Conservation (phyloP, 306 rosid species). For the Quercus berberidifolia region DNA sequence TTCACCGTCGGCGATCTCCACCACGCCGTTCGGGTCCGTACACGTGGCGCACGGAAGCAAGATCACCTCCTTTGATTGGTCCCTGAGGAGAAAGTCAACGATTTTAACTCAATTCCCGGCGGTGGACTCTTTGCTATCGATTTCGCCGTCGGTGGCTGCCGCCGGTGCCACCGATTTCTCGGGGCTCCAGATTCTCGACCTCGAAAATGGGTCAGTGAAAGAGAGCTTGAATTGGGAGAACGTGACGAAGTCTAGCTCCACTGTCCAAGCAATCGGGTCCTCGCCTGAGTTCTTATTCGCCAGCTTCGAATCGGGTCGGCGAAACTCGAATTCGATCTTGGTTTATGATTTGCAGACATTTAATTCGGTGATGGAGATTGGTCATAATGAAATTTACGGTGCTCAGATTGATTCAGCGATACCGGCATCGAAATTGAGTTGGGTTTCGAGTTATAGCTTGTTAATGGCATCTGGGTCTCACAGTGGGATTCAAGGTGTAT, state of each 20-base stretch:
- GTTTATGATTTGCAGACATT: slow-evolving; percentile 62
- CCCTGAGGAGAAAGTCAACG: slow-evolving; percentile 71
- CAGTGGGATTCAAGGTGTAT: slow-evolving; percentile 89
- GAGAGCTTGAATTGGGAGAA: slow-evolving; percentile 78
- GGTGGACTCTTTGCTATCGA: slow-evolving; percentile 75
- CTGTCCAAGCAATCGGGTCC: slow-evolving; percentile 85
- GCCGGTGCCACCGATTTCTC: slow-evolving; percentile 94
- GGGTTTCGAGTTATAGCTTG: slow-evolving; percentile 55
- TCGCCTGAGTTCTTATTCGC: slow-evolving; percentile 55
- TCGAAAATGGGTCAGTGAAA: slow-evolving; percentile 44
- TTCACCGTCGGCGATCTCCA: slow-evolving; percentile 65
- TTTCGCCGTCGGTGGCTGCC: slow-evolving; percentile 61
- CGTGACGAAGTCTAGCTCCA: slow-evolving; percentile 73
- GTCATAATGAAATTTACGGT: slow-evolving; percentile 74
- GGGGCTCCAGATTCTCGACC: slow-evolving; percentile 76
- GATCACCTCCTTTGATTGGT: slow-evolving; percentile 90
- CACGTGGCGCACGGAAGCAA: slow-evolving; percentile 93
- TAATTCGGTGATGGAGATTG: slow-evolving; percentile 45
- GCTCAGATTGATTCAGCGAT: slow-evolving; percentile 80
- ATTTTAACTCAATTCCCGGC: slow-evolving; percentile 77
- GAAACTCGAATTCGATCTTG: slow-evolving; percentile 82
- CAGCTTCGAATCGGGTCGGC: slow-evolving; percentile 77
- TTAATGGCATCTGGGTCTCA: slow-evolving; percentile 92
- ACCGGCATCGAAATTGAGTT: slow-evolving; percentile 77
- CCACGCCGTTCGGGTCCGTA: slow-evolving; percentile 62